Conservation (phyloP, 2,329 filamentous ascomycete genomes). For the Elsinoe arachidis region DNA sequence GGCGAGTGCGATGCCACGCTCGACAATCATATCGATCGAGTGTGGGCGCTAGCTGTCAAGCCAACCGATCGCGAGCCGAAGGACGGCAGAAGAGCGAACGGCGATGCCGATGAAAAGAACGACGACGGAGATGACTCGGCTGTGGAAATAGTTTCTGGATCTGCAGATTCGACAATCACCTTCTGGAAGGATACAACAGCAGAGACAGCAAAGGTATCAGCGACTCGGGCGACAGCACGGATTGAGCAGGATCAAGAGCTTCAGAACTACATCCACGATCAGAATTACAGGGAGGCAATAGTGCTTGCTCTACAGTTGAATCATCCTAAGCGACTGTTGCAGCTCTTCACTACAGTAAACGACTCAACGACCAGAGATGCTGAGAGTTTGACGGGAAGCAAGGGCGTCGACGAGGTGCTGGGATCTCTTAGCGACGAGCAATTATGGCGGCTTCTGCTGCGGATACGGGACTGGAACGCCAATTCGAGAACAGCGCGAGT, state of each 20-base stretch:
- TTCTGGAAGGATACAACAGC: constrained; percentile 93
- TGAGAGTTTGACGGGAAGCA: constrained; percentile 55
- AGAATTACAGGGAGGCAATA: constrained; percentile 87
- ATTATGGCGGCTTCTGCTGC: constrained; percentile 69
- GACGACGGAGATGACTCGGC: constrained; percentile 23
- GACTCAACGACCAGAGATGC: constrained; percentile 50
- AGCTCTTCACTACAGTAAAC: constrained; percentile 73
- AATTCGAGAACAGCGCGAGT: constrained; percentile 80
- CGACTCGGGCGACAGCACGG: constrained; percentile 64
- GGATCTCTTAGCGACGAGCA: constrained; percentile 73
- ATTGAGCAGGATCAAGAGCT: constrained; percentile 93
- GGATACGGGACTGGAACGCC: constrained; percentile 93
- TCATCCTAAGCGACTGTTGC: constrained; percentile 78
- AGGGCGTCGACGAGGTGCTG: constrained; percentile 72
- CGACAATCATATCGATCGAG: constrained; percentile 93
- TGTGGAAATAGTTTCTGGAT: constrained; percentile 76
- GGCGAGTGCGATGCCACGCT: constrained; percentile 83
- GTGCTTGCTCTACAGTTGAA: constrained; percentile 86
- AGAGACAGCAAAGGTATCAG: constrained; percentile 65
- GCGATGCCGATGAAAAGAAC: constrained; percentile 14
- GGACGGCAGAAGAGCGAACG: not conserved
- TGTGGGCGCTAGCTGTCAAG: constrained; percentile 79
- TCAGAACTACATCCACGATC: constrained; percentile 81
- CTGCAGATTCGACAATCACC: constrained; percentile 83
- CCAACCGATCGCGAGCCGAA: constrained; percentile 31